Evolutionary conservation across 2,329 filamentous ascomycete species (phyloP), one percentile per base, ranked within the genome.

Genomic region (Raffaelea albimanens): DNA sequence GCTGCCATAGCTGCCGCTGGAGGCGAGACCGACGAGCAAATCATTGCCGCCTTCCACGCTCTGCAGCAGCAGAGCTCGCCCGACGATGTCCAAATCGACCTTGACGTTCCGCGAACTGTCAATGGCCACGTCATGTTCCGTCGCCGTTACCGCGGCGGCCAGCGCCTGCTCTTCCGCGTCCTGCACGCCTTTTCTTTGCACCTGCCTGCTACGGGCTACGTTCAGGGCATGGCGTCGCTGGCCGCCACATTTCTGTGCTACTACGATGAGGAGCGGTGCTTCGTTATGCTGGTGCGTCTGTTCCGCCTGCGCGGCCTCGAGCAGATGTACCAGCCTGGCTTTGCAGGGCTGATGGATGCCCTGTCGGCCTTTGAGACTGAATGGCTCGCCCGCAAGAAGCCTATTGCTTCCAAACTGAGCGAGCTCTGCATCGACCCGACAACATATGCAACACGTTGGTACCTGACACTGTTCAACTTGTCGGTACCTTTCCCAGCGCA

Each of bases 41-140:
- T 97, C 43, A 79, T 88, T 36, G 71, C 75, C 39, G 72, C 77
- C 25, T 95, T 88, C 60, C 77, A 86, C 61, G 76, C 79, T 40
- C 75, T 94, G 23, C 83, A 94, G 59, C 71, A 80, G 16, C 69
- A 81, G 50, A 80, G 80, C 47, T 95, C 86, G 3, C 82, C 88
- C 1, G 93, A 98, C 60, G 93, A 98, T 63, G 82, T 91, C 20
- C 93, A 98, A 67, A 98, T 98, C 57, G 93, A 98, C 63, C 80
- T 97, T 40, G 93, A 98, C 63, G 93, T 98, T 18, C 93, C 93
- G 1, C 78, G 93, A 46, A 97, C 93, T 4, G 95, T 98, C 63
- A 94, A 82, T 63, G 82, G 86, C 53, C 93, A 98, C 66, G 91
- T 98, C 63, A 96, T 98, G 91, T 98, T 98, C 62, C 82, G 93